These are phyloP conservation scores for Candida neerlandica DNA, from an alignment of 1,139 yeast genomes.

Conservation along the genomic window DNA sequence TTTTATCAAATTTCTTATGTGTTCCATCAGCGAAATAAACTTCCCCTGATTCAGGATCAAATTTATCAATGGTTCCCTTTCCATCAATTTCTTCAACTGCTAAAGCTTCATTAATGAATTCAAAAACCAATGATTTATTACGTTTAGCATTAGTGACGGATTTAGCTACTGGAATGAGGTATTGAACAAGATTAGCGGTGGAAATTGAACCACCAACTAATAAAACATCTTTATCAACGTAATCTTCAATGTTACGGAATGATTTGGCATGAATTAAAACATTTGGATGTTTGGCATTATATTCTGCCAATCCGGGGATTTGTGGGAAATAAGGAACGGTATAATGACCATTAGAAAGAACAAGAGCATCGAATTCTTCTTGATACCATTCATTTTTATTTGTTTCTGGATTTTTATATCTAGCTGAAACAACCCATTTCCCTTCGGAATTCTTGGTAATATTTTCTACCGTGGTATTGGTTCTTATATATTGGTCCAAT, in stretches of 20 bases:
- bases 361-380: constrained; percentile 50
- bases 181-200: constrained; percentile 55
- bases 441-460: constrained; percentile 30
- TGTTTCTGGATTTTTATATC: constrained; percentile 23
- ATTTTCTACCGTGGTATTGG: constrained; percentile 41
- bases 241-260: constrained; percentile 54
- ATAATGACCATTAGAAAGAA: constrained; percentile 59
- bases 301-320: constrained; percentile 54
- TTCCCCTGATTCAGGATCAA: constrained; percentile 27
- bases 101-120: constrained; percentile 39
- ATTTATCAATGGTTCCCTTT: constrained; percentile 30
- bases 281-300: constrained; percentile 47
- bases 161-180: constrained; percentile 44
- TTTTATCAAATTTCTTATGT: constrained; percentile 24
- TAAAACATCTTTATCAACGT: constrained; percentile 42
- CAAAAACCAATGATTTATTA: constrained; percentile 30
- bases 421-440: constrained; percentile 49
- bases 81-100: constrained; percentile 36
- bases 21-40: constrained; percentile 35
- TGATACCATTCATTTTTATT: constrained; percentile 38
- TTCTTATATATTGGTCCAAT: constrained; percentile 36
- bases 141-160: constrained; percentile 41
- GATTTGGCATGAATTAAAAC: constrained; percentile 60
- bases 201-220: constrained; percentile 55
- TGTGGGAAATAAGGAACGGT: constrained; percentile 52